Evolutionary conservation across 306 rosid species (phyloP), one percentile per base, ranked within the genome.

Genomic region (Trichosanthes truncata): DNA sequence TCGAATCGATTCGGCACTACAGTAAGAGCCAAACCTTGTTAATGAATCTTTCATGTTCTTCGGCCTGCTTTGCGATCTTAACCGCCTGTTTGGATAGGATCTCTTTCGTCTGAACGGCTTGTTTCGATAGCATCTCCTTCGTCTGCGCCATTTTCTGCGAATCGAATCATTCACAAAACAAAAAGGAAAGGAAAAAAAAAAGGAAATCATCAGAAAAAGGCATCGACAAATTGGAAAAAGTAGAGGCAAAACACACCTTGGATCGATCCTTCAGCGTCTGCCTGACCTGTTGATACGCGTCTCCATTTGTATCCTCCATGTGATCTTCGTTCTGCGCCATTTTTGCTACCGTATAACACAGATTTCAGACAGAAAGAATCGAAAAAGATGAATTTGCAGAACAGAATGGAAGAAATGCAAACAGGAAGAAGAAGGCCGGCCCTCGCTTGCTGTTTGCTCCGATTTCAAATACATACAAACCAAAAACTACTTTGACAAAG

Each of bases 51-150:
- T 94, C 97, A 60, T 94, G 97, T 74, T 94, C 97, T 79, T 94
- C 92, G 0, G 98, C 98, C 83, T 89, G 94, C 79, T 90, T 90
- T 53, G 96, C 94, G 81, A 94, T 87, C 89, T 89, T 92, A 77
- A 86, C 85, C 12, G 96, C 98, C 77, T 93, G 97, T 76, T 91
- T 88, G 8, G 93, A 91, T 0, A 93, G 82, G 18, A 93, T 84
- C 84, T 88, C 85, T 80, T 87, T 90, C 36, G 91, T 88, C 87
- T 92, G 90, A 77, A 90, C 92, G 17, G 97, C 97, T 87, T 92
- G 92, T 79, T 90, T 87, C 63, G 96, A 90, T 36, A 92, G 74
- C 80, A 91, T 80, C 88, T 93, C 91, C 84, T 90, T 86, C 52
- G 88, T 88, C 43, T 85, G 82, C 79, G 84, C 90, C 81, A 89